Conservation (phyloP, 73 alveolate species). For the Tetrahymena thermophila region DNA sequence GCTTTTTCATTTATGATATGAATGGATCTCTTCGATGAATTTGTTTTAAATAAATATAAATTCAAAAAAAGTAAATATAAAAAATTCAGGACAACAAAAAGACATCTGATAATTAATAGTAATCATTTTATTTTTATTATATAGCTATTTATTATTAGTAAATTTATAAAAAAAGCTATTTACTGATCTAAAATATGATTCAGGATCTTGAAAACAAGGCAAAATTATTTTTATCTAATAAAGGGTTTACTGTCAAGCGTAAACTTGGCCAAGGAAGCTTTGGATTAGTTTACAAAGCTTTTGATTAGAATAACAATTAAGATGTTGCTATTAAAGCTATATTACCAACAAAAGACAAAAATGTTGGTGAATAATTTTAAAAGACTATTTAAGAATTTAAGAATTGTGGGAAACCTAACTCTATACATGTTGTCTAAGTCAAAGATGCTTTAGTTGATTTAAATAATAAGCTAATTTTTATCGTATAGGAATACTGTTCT, state of each 20-base stretch:
- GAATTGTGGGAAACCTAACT: neutral
- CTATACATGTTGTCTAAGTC: neutral
- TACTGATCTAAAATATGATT: no score
- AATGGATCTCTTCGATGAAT: no score
- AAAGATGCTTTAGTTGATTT: neutral
- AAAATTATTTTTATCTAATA: no score
- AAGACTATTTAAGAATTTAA: neutral
- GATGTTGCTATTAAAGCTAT: neutral
- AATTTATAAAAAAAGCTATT: no score
- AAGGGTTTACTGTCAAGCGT: neutral
- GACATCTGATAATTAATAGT: no score
- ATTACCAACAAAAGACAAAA: neutral
- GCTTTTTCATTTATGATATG: no score
- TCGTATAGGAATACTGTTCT: neutral
- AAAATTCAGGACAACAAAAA: no score
- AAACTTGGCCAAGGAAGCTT: neutral
- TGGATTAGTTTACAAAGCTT: neutral
- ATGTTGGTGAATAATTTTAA: no score
- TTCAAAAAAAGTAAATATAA: no score
- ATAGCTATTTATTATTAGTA: no score
- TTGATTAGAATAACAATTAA: neutral
- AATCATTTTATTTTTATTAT: no score
- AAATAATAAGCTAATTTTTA: neutral
- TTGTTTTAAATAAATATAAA: no score
- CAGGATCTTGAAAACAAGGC: neutral